Evolutionary conservation across 352 stramenopile genomes (phyloP).

Genomic region (Globisporangium spinosum): DNA sequence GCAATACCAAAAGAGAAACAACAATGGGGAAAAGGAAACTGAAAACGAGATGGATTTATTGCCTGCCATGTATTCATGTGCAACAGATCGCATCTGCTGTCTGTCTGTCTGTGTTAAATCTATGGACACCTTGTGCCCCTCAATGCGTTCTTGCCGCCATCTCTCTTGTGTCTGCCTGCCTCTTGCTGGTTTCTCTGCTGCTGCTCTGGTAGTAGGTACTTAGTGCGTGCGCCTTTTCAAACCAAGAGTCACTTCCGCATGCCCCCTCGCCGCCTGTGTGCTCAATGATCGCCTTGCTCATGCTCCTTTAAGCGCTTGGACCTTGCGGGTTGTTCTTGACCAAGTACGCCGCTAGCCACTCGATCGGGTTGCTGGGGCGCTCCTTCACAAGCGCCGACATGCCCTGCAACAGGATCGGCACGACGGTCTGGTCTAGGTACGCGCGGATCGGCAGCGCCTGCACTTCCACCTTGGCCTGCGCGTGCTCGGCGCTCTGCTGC

Average conservation of each 20-base stretch:
- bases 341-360: slow-evolving; percentile 96
- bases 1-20: neutral
- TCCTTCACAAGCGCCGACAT: slow-evolving; percentile 98
- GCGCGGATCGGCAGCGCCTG: slow-evolving; percentile 94
- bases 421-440: slow-evolving; percentile 98
- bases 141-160: neutral
- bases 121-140: neutral
- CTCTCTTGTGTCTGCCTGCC: neutral
- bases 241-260: neutral
- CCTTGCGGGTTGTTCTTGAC: slow-evolving; percentile 96
- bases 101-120: neutral
- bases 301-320: slow-evolving; percentile 28
- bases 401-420: slow-evolving; percentile 97
- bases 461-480: slow-evolving; percentile 89
- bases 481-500: slow-evolving; percentile 66
- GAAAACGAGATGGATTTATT: slow-evolving; percentile 7
- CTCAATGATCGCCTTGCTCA: neutral
- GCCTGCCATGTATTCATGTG: neutral
- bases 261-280: neutral
- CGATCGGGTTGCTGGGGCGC: slow-evolving; percentile 94
- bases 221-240: neutral
- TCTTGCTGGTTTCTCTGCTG: neutral
- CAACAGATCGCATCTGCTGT: neutral
- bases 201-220: neutral
- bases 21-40: slow-evolving; percentile 2